Evolutionary conservation across 2,329 filamentous ascomycete genomes (phyloP).

Genomic region (Penicillium sp.): DNA sequence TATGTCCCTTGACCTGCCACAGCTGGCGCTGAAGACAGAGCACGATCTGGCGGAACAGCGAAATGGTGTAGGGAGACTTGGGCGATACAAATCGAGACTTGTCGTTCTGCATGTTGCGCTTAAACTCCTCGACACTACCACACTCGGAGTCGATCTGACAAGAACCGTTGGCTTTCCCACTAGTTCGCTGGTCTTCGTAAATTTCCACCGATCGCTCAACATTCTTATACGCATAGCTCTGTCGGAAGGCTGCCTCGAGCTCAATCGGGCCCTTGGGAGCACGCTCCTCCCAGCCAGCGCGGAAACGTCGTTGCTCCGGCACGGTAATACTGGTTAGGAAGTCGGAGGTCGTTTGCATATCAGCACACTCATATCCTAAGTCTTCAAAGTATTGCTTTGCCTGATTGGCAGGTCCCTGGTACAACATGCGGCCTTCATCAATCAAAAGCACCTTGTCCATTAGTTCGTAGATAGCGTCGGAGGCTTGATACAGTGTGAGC

Average conservation of each 20-base stretch:
- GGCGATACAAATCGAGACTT: conserved; percentile 58
- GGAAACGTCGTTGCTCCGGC: conserved; percentile 67
- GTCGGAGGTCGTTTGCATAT: conserved; percentile 69
- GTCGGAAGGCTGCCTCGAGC: conserved; percentile 67
- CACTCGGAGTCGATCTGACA: conserved; percentile 45
- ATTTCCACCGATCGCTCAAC: conserved; percentile 62
- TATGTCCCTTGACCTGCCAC: conserved; percentile 75
- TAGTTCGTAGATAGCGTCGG: conserved; percentile 66
- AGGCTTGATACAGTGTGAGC: conserved; percentile 70
- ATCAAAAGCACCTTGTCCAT: conserved; percentile 79
- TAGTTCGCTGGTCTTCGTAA: conserved; percentile 53
- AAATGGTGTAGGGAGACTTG: conserved; percentile 74
- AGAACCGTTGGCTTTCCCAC: conserved; percentile 47
- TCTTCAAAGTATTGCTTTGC: conserved; percentile 67
- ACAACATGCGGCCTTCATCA: conserved; percentile 68
- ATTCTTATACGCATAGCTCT: conserved; percentile 61
- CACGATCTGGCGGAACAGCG: conserved; percentile 68
- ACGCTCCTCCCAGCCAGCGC: conserved; percentile 63
- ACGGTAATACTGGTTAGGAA: conserved; percentile 75
- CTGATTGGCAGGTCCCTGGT: conserved; percentile 59
- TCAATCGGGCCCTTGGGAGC: conserved; percentile 69
- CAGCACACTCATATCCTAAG: conserved; percentile 61
- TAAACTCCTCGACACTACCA: conserved; percentile 52
- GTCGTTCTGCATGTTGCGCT: conserved; percentile 62
- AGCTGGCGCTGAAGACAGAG: conserved; percentile 67